Evolutionary conservation across 1,284 basidiomycete genomes (phyloP).

Genomic region (Chondrostereum purpureum): DNA sequence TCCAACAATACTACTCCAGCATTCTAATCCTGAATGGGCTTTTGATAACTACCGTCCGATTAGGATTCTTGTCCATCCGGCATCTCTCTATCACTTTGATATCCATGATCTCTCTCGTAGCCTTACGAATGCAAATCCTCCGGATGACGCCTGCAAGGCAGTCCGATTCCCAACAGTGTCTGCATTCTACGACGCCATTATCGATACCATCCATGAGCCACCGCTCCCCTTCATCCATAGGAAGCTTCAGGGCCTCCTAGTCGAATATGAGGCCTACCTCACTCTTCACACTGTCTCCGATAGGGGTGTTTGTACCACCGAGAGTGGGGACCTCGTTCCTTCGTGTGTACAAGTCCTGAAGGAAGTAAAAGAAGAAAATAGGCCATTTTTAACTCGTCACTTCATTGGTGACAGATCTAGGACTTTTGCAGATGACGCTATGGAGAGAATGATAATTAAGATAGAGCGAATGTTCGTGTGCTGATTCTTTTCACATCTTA

Average conservation of each 20-base stretch:
- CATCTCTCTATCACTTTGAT: conserved; percentile 11
- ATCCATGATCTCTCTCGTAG: conserved; percentile 11
- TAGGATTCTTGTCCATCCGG: conserved; percentile 7
- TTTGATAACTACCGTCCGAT: background rate
- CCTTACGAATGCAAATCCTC: conserved; percentile 3
- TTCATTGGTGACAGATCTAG: background rate
- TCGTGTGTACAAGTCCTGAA: background rate
- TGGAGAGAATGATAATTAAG: background rate
- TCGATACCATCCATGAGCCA: background rate
- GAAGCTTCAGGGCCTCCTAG: background rate
- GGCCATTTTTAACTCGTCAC: conserved; percentile 5
- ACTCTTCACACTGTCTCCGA: background rate
- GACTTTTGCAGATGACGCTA: background rate
- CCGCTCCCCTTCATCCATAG: background rate
- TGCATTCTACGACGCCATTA: background rate
- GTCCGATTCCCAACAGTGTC: conserved; percentile 2
- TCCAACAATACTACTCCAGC: background rate
- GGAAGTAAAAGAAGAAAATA: conserved; percentile 6
- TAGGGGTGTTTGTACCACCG: background rate
- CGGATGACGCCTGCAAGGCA: background rate
- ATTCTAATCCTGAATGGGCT: conserved; percentile 4
- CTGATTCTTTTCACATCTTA: background rate
- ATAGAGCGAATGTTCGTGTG: background rate
- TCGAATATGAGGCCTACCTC: background rate
- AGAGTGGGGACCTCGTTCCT: conserved; percentile 1